Conservation (phyloP, 1,284 basidiomycete species). For the Chondrostereum purpureum region DNA sequence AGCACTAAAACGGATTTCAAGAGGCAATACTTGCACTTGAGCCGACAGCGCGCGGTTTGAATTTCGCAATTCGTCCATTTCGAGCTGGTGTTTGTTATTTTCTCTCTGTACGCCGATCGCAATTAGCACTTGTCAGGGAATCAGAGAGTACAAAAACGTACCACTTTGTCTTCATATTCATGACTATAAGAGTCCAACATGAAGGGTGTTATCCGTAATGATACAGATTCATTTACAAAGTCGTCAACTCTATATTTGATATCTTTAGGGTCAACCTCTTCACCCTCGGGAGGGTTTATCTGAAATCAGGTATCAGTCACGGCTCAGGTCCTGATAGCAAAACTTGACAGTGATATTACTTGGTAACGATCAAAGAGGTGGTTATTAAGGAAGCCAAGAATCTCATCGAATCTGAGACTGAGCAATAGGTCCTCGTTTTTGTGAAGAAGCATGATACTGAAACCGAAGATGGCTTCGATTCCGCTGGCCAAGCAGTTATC, state of each 20-base stretch:
- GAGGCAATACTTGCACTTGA: slow-evolving; percentile 61
- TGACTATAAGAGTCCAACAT: slow-evolving; percentile 85
- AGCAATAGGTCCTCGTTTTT: slow-evolving; percentile 83
- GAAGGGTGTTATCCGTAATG: slow-evolving; percentile 81
- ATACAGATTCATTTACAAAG: slow-evolving; percentile 82
- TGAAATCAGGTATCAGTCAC: slow-evolving; percentile 15
- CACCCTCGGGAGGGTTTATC: slow-evolving; percentile 20
- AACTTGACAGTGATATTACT: slow-evolving; percentile 26
- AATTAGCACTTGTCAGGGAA: slow-evolving; percentile 24
- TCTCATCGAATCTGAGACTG: slow-evolving; percentile 82
- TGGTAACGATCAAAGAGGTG: slow-evolving; percentile 81
- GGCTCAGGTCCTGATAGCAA: neutral
- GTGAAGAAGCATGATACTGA: slow-evolving; percentile 82
- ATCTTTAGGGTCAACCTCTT: slow-evolving; percentile 23
- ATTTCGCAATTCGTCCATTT: slow-evolving; percentile 75
- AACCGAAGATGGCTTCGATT: slow-evolving; percentile 95
- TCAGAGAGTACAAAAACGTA: slow-evolving; percentile 21
- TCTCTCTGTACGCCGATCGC: slow-evolving; percentile 46
- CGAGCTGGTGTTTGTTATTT: slow-evolving; percentile 64
- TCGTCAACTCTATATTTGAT: slow-evolving; percentile 63
- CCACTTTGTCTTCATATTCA: slow-evolving; percentile 74
- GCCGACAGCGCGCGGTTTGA: slow-evolving; percentile 70
- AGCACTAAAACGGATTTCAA: slow-evolving; percentile 2
- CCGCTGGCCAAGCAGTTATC: slow-evolving; percentile 95
- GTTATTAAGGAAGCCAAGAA: slow-evolving; percentile 75